A percentile compares a stretch with the other conserved stretches of the same genome.
Evolutionary conservation across 2,329 filamentous ascomycete genomes (phyloP).

Genomic region (Claviceps sp.): DNA sequence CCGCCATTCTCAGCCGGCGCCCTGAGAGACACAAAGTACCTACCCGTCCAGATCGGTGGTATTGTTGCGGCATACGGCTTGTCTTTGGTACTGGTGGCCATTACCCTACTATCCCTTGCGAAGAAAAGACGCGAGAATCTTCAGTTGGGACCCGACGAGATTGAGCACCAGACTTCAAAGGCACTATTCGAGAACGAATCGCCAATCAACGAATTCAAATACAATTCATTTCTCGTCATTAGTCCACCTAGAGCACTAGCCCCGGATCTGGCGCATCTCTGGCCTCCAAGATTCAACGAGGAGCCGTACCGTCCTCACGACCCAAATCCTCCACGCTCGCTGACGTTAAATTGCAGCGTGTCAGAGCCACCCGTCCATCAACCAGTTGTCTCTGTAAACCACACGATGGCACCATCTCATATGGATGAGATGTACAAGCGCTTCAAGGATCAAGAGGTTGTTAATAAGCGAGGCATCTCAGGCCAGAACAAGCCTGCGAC

Average conservation of each 20-base stretch:
- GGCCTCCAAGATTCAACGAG: constrained; percentile 23
- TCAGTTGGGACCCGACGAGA: constrained; percentile 37
- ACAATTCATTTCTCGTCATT: neutral
- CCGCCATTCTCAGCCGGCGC: constrained; percentile 45
- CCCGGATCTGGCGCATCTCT: constrained; percentile 39
- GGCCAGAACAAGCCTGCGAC: constrained; percentile 15
- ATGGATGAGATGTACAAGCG: constrained; percentile 85
- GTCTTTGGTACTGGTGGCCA: constrained; percentile 60
- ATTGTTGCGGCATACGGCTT: constrained; percentile 75
- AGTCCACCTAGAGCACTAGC: constrained; percentile 7
- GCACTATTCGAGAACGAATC: constrained; percentile 13
- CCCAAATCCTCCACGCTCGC: constrained; percentile 34
- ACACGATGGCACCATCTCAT: constrained; percentile 62
- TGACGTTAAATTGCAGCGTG: constrained; percentile 30
- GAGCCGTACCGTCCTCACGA: constrained; percentile 7
- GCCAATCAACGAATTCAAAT: constrained; percentile 4
- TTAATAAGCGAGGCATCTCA: constrained; percentile 39
- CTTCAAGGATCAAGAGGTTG: constrained; percentile 78
- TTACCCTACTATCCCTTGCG: constrained; percentile 47
- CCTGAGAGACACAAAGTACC: constrained; percentile 45
- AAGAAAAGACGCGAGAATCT: constrained; percentile 41
- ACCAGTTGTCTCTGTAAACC: constrained; percentile 60
- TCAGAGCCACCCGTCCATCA: constrained; percentile 63
- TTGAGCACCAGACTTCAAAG: constrained; percentile 24
- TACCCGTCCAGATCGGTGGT: constrained; percentile 72